Conservation (phyloP, 441 rosid genomes). For the Melastoma candidum region DNA sequence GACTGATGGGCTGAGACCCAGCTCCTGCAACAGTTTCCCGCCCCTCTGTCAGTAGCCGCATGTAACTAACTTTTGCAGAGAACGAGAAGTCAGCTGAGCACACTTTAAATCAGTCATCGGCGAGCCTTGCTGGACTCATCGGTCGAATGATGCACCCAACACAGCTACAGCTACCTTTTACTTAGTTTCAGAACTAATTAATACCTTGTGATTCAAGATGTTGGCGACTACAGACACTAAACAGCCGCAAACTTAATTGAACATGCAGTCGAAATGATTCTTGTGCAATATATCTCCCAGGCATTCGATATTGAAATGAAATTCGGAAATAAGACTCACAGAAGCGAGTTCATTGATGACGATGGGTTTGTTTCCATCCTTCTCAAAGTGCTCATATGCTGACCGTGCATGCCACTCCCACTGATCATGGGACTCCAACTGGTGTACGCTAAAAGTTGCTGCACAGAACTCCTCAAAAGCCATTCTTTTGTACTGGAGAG, state of each 20-base stretch:
- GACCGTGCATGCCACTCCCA: slow-evolving; percentile 77
- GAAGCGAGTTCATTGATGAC: slow-evolving; percentile 89
- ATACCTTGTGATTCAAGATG: no score
- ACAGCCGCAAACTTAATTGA: no score
- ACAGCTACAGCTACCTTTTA: no score
- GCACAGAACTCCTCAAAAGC: slow-evolving; percentile 95
- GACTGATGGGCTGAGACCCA: slow-evolving; percentile 77
- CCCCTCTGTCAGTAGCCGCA: neutral
- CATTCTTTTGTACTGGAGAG: slow-evolving; percentile 82
- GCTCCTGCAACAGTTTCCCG: slow-evolving; percentile 49
- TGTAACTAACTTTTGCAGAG: neutral
- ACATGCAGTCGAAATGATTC: neutral
- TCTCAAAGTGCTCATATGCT: slow-evolving; percentile 78
- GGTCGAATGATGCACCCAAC: no score
- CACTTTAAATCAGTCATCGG: no score
- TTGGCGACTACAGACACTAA: no score
- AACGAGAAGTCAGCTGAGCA: neutral
- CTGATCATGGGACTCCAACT: slow-evolving; percentile 67
- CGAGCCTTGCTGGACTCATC: no score
- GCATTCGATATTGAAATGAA: slow-evolving; percentile 1
- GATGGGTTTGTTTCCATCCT: slow-evolving; percentile 79
- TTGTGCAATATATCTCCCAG: neutral
- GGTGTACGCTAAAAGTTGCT: slow-evolving; percentile 82
- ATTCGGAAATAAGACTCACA: slow-evolving; percentile 34
- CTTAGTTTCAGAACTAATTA: no score